These are phyloP conservation scores for Trichosporon inkin DNA, from an alignment of 1,284 basidiomycete species.

Conservation along the genomic window DNA sequence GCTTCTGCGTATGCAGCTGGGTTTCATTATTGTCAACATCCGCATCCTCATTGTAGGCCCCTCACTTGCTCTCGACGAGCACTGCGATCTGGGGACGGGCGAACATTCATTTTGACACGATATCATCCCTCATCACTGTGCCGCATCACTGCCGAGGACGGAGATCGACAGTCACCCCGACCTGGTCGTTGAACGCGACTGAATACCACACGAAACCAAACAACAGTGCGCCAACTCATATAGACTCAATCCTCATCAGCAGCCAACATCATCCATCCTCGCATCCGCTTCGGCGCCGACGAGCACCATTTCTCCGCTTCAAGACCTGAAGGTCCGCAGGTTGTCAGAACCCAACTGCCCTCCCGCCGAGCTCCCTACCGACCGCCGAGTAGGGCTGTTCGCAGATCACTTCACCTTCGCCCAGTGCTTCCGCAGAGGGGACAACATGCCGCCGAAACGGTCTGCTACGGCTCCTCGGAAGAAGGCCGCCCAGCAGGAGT, in stretches of 20 bases:
- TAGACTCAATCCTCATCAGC: not conserved
- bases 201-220: conserved; percentile 1
- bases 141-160: too few species aligned
- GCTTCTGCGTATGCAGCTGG: too few species aligned
- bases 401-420: conserved; percentile 4
- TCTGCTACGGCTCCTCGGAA: not conserved
- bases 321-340: not conserved
- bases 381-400: not conserved
- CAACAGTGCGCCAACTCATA: not conserved
- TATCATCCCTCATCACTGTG: too few species aligned
- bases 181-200: too few species aligned
- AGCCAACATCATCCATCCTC: not conserved
- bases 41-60: too few species aligned
- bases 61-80: too few species aligned
- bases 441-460: conserved; percentile 1
- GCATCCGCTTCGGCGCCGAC: not conserved
- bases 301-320: conserved; percentile 1
- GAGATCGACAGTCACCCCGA: too few species aligned
- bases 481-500: conserved; percentile 1
- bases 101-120: too few species aligned
- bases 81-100: too few species aligned
- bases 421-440: not conserved
- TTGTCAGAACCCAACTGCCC: not conserved
- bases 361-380: not conserved
- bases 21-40: too few species aligned